Base-by-base conservation (phyloP, 2,329 filamentous ascomycete species). In the Fusarium marasasianum region DNA sequence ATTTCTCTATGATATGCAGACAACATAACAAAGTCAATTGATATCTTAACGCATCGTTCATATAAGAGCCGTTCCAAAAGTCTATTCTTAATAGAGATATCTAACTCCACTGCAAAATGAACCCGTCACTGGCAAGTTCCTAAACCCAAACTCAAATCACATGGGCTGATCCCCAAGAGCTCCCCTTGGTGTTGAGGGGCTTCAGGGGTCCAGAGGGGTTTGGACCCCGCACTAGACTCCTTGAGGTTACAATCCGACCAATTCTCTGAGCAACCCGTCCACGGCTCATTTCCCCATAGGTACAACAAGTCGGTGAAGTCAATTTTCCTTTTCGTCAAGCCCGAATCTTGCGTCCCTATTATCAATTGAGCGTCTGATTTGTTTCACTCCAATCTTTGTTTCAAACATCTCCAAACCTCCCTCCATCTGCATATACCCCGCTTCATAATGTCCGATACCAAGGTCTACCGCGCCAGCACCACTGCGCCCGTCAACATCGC, bases 401-500 rank as follows among this genome's bases (percentile, higher is more conserved):
- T 62, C 17, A 55, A 55, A 44, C 38, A 35, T 35, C 22, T 33
- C 51, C 40, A 50, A 31, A 47, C 55, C 22, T 31, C 31, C 20
- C 43, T 41, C 26, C 37, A 29, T 51, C 43, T 40, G 14, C 26
- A 22, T 66, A 67, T 43, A 69, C 68, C 47, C 68, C 47, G 29
- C 58, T 56, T 71, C 72, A 63, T 56, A 72, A 88, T 88, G 86
- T 83, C 85, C 38, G 86, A 87, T 76, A 84, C 79, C 60, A 87
- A 86, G 65, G 89, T 98, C 79, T 95, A 97, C 87, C 93, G 95
- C 79, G 94, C 96, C 77, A 98, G 94, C 87, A 98, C 96, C 68
- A 98, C 95, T 74, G 96, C 96, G 45, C 96, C 96, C 20, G 96
- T 98, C 81, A 98, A 98, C 87, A 98, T 98, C 82, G 96, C 96